A percentile compares a stretch with the other conserved stretches of the same genome.
Evolutionary conservation across 2,329 filamentous ascomycete species (phyloP).

Genomic region (Clonostachys sp.): DNA sequence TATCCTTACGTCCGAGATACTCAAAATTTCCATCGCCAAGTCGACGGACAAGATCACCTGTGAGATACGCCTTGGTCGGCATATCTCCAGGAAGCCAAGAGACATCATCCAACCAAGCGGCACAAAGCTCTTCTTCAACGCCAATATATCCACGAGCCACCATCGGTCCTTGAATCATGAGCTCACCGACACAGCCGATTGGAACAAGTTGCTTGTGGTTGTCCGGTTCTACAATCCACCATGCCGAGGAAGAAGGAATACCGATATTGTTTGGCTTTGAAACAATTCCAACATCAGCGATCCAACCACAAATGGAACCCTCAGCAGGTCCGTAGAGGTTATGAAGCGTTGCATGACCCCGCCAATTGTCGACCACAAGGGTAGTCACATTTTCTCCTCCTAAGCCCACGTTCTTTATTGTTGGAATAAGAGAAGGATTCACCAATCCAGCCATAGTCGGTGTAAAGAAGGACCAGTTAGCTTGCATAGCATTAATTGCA

Average conservation of each 20-base stretch:
- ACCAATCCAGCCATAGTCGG: not conserved
- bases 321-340: constrained; percentile 3
- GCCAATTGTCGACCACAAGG: constrained; percentile 9
- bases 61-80: constrained; percentile 7
- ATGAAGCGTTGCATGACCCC: not conserved
- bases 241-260: constrained; percentile 1
- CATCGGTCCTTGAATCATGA: constrained; percentile 11
- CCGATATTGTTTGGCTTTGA: not conserved
- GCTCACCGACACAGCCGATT: constrained; percentile 13
- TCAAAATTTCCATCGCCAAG: constrained; percentile 7
- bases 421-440: constrained; percentile 1
- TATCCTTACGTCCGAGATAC: constrained; percentile 19
- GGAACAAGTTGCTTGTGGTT: constrained; percentile 10
- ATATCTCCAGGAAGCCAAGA: not conserved
- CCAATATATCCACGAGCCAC: constrained; percentile 12
- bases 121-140: constrained; percentile 6
- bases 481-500: not conserved
- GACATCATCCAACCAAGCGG: constrained; percentile 5
- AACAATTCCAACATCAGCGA: not conserved
- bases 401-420: constrained; percentile 3
- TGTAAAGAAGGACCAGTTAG: not conserved
- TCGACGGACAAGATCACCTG: constrained; percentile 9
- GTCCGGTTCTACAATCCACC: constrained; percentile 11
- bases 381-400: constrained; percentile 7
- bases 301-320: not conserved